Base-by-base conservation (phyloP, 2,329 filamentous ascomycete genomes). In the Ophiostoma sp. region DNA sequence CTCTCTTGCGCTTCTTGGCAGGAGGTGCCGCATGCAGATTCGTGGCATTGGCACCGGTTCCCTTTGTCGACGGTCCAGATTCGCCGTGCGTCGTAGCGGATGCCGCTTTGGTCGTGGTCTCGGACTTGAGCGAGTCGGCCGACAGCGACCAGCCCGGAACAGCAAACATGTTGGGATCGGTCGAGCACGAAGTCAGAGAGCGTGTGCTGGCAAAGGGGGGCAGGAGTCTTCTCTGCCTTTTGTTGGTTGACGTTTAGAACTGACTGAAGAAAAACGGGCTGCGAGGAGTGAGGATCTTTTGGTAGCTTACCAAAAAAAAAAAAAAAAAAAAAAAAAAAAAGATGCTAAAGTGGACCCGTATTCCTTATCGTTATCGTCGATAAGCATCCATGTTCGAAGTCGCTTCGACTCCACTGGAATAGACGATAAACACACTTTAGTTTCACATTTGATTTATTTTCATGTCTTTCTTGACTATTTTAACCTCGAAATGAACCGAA, bases 91-190 rank as follows among this genome's bases (percentile, higher is more conserved):
- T 6, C 7, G 18, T n/a, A 5, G 52, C 52, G 2, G 68, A 77
- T 70, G 71, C 69, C 12, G 77, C 71, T 62, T 49, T 66, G 71
- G 66, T 76, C 75, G 70, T 75, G 70, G 81, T 84, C 78, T 97
- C 92, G 42, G 86, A 79, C 78, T 92, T 92, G 72, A 96, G 85
- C 66, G 81, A 81, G 72, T 87, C 85, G 71, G 89, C 84, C 68
- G 91, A 87, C 47, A 97, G 83, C 52, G 92, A 92, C 93, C 94
- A 97, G 73, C 95, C 95, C 75, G 91, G 91, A 42, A 98, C 93
- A 9, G 93, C 89, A 78, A 98, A 98, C 94, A 98, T 94, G 42
- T 42, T 63, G 18, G 41, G 58, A 12, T 55, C 18, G 36, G 38
- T 18, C 18, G n/a, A 55, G n/a, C 9, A 9, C 4, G 8, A 55